These are phyloP conservation scores for Pisolithus albus DNA, from an alignment of 768 basidiomycete genomes.

Conservation along the genomic window DNA sequence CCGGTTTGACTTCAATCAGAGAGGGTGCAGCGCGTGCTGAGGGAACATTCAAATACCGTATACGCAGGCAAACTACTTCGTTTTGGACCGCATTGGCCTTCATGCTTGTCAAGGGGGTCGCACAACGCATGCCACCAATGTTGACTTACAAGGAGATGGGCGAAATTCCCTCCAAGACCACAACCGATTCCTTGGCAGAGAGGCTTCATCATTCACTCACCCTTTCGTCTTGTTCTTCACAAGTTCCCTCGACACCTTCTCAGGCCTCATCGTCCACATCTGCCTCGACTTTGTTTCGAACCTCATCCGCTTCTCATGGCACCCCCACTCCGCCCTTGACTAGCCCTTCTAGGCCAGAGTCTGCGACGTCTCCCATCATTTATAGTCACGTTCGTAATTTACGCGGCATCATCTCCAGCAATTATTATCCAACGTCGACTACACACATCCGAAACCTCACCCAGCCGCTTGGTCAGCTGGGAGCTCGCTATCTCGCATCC, in stretches of 20 bases:
- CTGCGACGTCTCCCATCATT: neutral
- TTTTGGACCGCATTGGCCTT: constrained; percentile 2
- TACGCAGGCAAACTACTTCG: neutral
- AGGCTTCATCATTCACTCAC: neutral
- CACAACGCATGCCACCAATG: neutral
- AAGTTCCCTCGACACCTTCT: no score
- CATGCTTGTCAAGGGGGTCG: neutral
- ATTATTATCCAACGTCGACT: neutral
- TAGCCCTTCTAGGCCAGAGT: neutral
- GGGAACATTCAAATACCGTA: neutral
- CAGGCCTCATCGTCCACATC: neutral
- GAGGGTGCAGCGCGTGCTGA: neutral
- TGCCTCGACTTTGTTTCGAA: neutral
- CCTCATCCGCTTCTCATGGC: neutral
- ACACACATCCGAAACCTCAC: neutral
- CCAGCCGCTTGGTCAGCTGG: neutral
- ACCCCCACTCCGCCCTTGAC: neutral
- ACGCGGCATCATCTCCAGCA: neutral
- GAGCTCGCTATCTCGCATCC: neutral
- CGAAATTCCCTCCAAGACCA: neutral
- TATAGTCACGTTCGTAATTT: neutral
- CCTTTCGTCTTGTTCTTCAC: neutral
- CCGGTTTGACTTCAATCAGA: neutral
- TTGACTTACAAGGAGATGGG: neutral
- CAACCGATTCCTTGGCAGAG: neutral